Conservation (phyloP, 257 asterid genomes). For the Verbena officinalis region DNA sequence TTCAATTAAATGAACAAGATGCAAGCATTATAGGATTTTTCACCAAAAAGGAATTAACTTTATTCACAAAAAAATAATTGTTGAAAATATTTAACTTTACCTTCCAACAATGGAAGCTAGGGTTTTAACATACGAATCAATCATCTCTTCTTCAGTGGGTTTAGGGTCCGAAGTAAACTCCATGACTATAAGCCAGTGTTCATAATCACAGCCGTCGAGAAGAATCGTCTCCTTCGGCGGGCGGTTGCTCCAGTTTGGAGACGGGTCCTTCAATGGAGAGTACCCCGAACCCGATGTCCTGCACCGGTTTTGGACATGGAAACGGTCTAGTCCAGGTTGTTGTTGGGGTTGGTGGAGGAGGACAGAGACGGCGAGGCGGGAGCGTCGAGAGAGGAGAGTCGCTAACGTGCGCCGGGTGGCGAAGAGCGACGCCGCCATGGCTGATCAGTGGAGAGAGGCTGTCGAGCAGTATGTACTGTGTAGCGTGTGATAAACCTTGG, state of each 20-base stretch:
- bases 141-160: conserved; percentile 80
- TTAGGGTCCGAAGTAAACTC: conserved; percentile 70
- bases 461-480: not conserved
- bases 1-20: not conserved
- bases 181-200: conserved; percentile 94
- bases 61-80: not conserved
- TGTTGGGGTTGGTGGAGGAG: conserved; percentile 32
- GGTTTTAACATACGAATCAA: conserved; percentile 81
- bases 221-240: conserved; percentile 92
- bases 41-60: not conserved
- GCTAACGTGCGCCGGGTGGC: conserved; percentile 75
- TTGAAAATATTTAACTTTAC: conserved; percentile 27
- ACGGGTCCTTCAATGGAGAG: conserved; percentile 88
- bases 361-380: conserved; percentile 46
- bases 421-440: conserved; percentile 58
- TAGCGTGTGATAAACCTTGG: not conserved
- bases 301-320: conserved; percentile 45
- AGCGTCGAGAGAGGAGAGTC: conserved; percentile 51
- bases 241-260: conserved; percentile 97
- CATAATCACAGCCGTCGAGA: conserved; percentile 94
- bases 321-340: conserved; percentile 24
- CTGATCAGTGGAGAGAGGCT: conserved; percentile 7
- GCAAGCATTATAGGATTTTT: not conserved
- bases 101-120: conserved; percentile 80
- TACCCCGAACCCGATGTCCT: conserved; percentile 74